Evolutionary conservation across 2,329 filamentous ascomycete species (phyloP).

Genomic region (Fusarium sp.): DNA sequence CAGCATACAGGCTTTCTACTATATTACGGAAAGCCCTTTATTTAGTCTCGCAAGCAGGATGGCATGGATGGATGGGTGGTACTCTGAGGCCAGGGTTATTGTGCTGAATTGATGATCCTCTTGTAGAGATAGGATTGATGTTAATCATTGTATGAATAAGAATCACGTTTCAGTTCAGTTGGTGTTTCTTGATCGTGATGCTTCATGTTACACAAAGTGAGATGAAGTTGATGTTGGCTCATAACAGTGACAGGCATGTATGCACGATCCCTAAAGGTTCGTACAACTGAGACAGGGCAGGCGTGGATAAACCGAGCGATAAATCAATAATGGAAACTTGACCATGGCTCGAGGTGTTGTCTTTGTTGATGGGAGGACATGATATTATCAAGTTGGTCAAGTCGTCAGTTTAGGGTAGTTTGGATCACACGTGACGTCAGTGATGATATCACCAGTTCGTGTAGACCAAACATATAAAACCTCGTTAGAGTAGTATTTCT

Average conservation of each 20-base stretch:
- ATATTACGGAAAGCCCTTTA: constrained; percentile 31
- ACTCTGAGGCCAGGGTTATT: constrained; percentile 12
- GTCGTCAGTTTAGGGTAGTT: not conserved
- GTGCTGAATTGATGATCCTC: constrained; percentile 16
- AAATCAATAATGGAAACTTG: not conserved
- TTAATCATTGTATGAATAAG: constrained; percentile 47
- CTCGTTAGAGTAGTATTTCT: not conserved
- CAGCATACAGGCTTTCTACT: constrained; percentile 36
- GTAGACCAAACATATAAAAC: not conserved
- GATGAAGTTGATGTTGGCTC: not conserved
- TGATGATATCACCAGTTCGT: not conserved
- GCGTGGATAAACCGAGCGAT: not conserved
- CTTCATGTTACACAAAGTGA: not conserved
- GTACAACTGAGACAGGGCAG: not conserved
- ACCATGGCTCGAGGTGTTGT: not conserved
- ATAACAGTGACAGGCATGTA: not conserved
- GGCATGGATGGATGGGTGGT: constrained; percentile 21
- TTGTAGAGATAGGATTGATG: constrained; percentile 38
- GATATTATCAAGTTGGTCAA: not conserved
- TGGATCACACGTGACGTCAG: not conserved
- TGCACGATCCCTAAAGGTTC: not conserved
- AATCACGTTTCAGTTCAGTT: constrained; percentile 34
- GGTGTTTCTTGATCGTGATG: not conserved
- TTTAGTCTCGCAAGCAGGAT: constrained; percentile 13
- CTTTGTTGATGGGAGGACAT: not conserved